These are phyloP conservation scores for Kodamaea plutei DNA, from an alignment of 1,139 yeast genomes.

Conservation along the genomic window DNA sequence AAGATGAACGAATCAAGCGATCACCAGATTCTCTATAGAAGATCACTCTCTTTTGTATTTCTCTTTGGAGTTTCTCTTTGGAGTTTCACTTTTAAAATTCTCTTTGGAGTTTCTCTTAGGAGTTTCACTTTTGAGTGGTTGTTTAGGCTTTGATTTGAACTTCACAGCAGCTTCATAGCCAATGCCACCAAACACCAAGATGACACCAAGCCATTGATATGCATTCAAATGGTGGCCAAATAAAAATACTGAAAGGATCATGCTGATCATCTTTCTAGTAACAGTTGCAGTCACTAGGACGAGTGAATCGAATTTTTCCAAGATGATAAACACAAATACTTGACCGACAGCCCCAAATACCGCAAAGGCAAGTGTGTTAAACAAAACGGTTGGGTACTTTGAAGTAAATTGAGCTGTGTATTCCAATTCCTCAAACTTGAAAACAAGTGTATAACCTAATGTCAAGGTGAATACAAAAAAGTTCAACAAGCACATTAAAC, in stretches of 20 bases:
- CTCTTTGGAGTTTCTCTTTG: no score
- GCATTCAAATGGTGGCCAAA: conserved; percentile 68
- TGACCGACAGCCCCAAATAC: conserved; percentile 89
- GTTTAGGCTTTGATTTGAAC: conserved; percentile 5
- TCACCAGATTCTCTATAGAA: no score
- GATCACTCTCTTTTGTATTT: no score
- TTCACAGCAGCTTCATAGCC: conserved; percentile 55
- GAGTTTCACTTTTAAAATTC: no score
- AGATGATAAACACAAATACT: conserved; percentile 78
- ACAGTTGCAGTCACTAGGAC: conserved; percentile 89
- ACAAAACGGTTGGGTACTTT: conserved; percentile 47
- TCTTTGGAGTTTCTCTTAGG: no score
- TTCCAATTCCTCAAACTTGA: conserved; percentile 44
- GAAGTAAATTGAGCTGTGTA: conserved; percentile 47
- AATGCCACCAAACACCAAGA: conserved; percentile 78
- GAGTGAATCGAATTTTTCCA: conserved; percentile 80
- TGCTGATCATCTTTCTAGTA: conserved; percentile 92
- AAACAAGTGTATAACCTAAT: conserved; percentile 35
- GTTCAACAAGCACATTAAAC: conserved; percentile 81
- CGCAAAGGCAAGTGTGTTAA: conserved; percentile 65
- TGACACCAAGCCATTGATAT: conserved; percentile 76
- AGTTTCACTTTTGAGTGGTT: no score
- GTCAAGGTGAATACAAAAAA: conserved; percentile 46
- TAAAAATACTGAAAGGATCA: conserved; percentile 81
- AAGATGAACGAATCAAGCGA: no score